Conservation (phyloP, 768 basidiomycete genomes). For the Collybiopsis confluens region DNA sequence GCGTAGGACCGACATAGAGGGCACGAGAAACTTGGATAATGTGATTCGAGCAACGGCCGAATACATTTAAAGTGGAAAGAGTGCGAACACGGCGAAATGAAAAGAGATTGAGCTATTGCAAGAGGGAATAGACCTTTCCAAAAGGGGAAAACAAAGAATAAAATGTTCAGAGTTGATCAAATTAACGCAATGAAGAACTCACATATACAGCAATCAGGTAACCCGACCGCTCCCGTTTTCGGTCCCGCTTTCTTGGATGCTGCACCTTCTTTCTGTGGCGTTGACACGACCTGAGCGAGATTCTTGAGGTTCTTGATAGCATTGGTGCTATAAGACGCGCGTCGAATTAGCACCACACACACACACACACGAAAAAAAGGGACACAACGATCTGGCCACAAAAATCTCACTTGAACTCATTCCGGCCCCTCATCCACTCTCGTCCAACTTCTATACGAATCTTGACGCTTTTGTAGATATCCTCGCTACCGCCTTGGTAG, state of each 20-base stretch:
- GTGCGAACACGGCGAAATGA: slow-evolving; percentile 97
- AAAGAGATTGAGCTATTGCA: slow-evolving; percentile 90
- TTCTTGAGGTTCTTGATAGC: slow-evolving; percentile 77
- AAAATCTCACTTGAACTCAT: slow-evolving; percentile 79
- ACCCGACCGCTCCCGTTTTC: slow-evolving; percentile 85
- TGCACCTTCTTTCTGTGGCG: slow-evolving; percentile 22
- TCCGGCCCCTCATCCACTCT: slow-evolving; percentile 86
- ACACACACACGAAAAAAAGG: neutral
- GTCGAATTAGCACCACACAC: too few species aligned
- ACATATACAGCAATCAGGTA: slow-evolving; percentile 10
- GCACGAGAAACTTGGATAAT: slow-evolving; percentile 92
- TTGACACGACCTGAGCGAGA: slow-evolving; percentile 40
- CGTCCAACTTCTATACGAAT: slow-evolving; percentile 85
- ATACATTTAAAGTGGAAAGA: slow-evolving; percentile 98
- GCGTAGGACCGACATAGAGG: slow-evolving; percentile 94
- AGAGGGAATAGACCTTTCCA: slow-evolving; percentile 66
- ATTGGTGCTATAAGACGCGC: slow-evolving; percentile 46
- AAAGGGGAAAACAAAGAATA: neutral
- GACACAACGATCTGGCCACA: slow-evolving; percentile 4
- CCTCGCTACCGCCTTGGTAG: slow-evolving; percentile 95
- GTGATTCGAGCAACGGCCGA: slow-evolving; percentile 80
- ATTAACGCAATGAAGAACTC: slow-evolving; percentile 1
- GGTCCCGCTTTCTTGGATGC: slow-evolving; percentile 43
- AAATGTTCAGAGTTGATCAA: neutral
- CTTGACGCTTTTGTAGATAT: slow-evolving; percentile 96